Percentiles rank a stretch among this genome's conserved stretches.
These are phyloP conservation scores for Penicillium riverlandense DNA, from an alignment of 495 filamentous ascomycete species.

Conservation along the genomic window DNA sequence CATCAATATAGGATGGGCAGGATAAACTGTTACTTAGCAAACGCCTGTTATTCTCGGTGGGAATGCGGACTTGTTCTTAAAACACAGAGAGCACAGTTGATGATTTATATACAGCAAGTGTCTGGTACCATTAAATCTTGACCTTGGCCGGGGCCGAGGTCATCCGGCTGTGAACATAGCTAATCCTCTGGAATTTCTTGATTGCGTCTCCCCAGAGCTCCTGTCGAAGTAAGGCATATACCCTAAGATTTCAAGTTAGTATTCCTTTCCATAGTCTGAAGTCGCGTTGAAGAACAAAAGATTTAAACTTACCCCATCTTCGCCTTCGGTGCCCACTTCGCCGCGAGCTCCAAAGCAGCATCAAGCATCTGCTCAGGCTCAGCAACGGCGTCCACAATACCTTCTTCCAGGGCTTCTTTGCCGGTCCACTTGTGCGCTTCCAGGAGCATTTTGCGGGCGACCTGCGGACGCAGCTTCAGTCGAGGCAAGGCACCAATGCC, in stretches of 20 bases:
- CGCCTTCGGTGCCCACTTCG: conserved; percentile 36
- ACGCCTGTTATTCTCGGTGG: no score
- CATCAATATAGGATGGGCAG: no score
- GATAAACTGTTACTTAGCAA: no score
- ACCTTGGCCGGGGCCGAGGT: conserved; percentile 22
- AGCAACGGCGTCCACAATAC: conserved; percentile 41
- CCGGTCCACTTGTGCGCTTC: conserved; percentile 47
- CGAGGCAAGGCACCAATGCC: conserved; percentile 42
- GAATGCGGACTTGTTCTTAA: no score
- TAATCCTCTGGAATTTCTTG: conserved; percentile 38
- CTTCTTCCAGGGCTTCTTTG: conserved; percentile 38
- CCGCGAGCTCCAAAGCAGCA: conserved; percentile 30
- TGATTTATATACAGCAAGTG: no score
- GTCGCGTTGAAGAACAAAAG: no score
- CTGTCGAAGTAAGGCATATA: conserved; percentile 38
- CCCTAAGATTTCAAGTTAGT: conserved; percentile 14
- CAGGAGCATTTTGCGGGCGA: conserved; percentile 45
- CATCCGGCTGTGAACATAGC: conserved; percentile 40
- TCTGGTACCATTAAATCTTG: conserved; percentile 17
- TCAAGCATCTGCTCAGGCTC: conserved; percentile 40
- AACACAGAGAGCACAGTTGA: no score
- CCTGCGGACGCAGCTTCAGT: conserved; percentile 37
- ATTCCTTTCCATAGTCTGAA: not conserved
- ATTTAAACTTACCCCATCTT: conserved; percentile 33
- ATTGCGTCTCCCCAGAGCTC: conserved; percentile 45